phyloP scores from a whole-genome alignment of 306 rosid species.

The Medicago ruthenica region DNA sequence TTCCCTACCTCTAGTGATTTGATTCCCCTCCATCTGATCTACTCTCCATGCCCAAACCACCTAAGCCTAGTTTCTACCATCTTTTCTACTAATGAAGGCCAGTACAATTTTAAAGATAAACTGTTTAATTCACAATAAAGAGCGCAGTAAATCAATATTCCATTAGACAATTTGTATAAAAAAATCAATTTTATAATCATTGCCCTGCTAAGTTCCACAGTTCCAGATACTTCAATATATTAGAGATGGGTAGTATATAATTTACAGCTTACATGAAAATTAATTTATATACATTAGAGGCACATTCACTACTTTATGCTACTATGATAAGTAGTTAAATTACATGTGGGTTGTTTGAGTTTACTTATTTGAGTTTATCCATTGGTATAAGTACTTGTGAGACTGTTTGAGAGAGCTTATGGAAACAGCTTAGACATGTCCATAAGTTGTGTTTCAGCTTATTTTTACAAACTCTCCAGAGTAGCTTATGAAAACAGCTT shows the following conservation, averaged over 20 bases:
- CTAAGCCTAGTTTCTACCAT: too few relatives aligned
- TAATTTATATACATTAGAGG: conserved; percentile 30
- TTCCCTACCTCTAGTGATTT: too few relatives aligned
- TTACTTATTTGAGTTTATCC: not conserved
- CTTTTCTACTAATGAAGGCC: too few relatives aligned
- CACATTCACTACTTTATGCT: not conserved
- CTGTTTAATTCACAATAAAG: not conserved
- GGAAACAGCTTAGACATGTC: not conserved
- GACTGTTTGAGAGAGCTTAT: not conserved
- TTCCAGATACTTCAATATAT: not conserved
- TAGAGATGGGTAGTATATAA: not conserved
- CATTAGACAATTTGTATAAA: not conserved
- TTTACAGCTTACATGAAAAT: not conserved
- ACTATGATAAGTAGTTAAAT: not conserved
- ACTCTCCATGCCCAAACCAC: too few relatives aligned
- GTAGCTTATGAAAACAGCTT: not conserved
- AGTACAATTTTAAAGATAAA: not conserved
- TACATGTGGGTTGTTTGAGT: not conserved
- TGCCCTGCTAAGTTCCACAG: not conserved
- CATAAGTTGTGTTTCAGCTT: not conserved
- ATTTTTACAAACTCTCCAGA: not conserved
- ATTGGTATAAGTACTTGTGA: not conserved
- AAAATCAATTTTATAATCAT: not conserved
- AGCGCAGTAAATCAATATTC: not conserved
- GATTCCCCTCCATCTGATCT: too few relatives aligned